Base-by-base conservation (phyloP, 441 rosid species). In the Biscutella laevigata region DNA sequence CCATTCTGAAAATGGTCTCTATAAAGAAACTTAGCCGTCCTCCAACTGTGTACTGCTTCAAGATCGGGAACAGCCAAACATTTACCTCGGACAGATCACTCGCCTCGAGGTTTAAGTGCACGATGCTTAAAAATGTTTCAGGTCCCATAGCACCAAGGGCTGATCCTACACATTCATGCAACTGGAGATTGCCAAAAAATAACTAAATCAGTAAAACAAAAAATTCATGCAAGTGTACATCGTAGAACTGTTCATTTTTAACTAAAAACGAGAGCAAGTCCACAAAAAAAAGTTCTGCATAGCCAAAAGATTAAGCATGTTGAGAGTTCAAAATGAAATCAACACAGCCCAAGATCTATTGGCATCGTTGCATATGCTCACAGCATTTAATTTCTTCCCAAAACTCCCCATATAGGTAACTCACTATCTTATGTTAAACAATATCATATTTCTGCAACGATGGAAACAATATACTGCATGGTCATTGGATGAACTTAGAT, bases 61-160 rank as follows among this genome's bases (percentile, higher is more conserved):
- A 55, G 65, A 88, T 78, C 26, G 96, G 98, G 62, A 92, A 82
- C 59, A 92, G 92, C 95, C 96, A 88, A 41, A 81, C 86, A 52
- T 92, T 92, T 53, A 81, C 85, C 65, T 84, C 78, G 59, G 94
- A 81, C 29, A 84, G 76, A 71, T 88, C 89, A 64, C 73, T 71
- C 46, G 80, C 82, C 71, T 86, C 94, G 53, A 92, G 64, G 45
- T 77, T 80, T 63, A 92, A 84, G 41, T 84, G 85, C 30, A 92
- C 66, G 67, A 82, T 48, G 54, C 72, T 71, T 48, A 86, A 69
- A 71, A 92, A 82, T 48, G 82, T 71, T 70, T 88, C 96, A 40
- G 96, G 92, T 36, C 98, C 95, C 89, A 92, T 77, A 47, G 98
- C 91, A 57, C 83, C 89, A 70, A 88, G 79, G 60, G 95, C 95